Percentiles rank a stretch among this genome's conserved stretches.
Evolutionary conservation across 2,329 filamentous ascomycete species (phyloP).

Genomic region (Paecilomyces dactylethromorphus): DNA sequence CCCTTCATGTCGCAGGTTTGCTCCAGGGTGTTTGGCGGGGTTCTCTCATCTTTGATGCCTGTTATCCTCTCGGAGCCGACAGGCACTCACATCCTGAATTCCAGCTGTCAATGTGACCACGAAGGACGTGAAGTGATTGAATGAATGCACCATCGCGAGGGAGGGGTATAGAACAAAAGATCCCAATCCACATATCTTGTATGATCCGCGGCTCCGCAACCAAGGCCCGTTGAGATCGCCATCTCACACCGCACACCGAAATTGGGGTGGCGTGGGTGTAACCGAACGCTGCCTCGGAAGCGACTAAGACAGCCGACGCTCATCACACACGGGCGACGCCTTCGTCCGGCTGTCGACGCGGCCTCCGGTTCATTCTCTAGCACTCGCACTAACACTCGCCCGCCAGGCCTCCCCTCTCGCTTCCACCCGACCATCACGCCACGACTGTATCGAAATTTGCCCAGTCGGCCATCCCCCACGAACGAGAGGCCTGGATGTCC

Average conservation of each 20-base stretch:
- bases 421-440: conserved; percentile 20
- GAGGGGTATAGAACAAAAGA: too few species aligned
- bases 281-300: conserved; percentile 12
- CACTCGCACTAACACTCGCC: conserved; percentile 22
- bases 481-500: background rate
- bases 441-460: background rate
- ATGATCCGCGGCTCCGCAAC: too few species aligned
- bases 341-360: background rate
- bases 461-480: background rate
- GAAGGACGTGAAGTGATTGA: too few species aligned
- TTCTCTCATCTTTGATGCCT: too few species aligned
- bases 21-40: too few species aligned
- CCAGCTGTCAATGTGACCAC: too few species aligned
- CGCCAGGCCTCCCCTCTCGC: conserved; percentile 20
- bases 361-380: conserved; percentile 28
- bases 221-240: background rate
- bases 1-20: too few species aligned
- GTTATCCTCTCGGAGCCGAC: too few species aligned
- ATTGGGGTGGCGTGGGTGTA: conserved; percentile 21
- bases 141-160: too few species aligned
- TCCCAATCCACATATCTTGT: too few species aligned
- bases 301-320: conserved; percentile 9
- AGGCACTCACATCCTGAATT: too few species aligned
- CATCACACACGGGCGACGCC: background rate
- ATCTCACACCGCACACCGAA: conserved; percentile 17